Evolutionary conservation across 2,329 filamentous ascomycete genomes (phyloP).

Genomic region (Aspergillus clavatus): DNA sequence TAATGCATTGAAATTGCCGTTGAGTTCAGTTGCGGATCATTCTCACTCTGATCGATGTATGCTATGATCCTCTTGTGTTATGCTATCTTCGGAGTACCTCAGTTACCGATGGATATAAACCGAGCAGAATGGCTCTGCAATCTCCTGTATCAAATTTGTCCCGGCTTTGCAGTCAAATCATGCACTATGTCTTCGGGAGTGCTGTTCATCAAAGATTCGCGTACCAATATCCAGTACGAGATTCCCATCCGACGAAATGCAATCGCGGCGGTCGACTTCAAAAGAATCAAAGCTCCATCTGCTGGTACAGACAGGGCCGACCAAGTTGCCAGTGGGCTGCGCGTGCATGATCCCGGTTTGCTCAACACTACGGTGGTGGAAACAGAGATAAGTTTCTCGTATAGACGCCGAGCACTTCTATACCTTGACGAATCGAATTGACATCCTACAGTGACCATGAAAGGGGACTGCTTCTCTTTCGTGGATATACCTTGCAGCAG

Average conservation of each 20-base stretch:
- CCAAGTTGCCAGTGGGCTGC: constrained; percentile 23
- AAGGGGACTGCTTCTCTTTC: constrained; percentile 24
- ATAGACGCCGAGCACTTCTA: not conserved
- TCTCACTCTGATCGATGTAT: too few species aligned
- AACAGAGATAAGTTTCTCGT: constrained; percentile 32
- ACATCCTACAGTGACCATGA: constrained; percentile 24
- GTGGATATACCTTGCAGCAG: constrained; percentile 27
- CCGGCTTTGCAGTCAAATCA: too few species aligned
- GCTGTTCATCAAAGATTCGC: constrained; percentile 24
- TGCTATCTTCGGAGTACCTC: too few species aligned
- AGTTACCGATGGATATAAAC: too few species aligned
- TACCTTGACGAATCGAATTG: not conserved
- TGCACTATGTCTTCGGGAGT: constrained; percentile 15
- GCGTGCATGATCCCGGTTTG: constrained; percentile 32
- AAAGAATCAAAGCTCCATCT: constrained; percentile 20
- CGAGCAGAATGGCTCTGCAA: too few species aligned
- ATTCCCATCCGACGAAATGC: constrained; percentile 28
- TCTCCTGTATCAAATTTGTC: too few species aligned
- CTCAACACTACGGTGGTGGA: constrained; percentile 31
- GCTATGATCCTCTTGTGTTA: too few species aligned
- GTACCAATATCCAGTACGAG: constrained; percentile 23
- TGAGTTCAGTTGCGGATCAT: too few species aligned
- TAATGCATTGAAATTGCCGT: too few species aligned
- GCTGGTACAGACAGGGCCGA: constrained; percentile 17
- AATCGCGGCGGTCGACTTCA: constrained; percentile 25